Evolutionary conservation across 2,329 filamentous ascomycete genomes (phyloP).

Genomic region (Ascochyta viciae-villosae): DNA sequence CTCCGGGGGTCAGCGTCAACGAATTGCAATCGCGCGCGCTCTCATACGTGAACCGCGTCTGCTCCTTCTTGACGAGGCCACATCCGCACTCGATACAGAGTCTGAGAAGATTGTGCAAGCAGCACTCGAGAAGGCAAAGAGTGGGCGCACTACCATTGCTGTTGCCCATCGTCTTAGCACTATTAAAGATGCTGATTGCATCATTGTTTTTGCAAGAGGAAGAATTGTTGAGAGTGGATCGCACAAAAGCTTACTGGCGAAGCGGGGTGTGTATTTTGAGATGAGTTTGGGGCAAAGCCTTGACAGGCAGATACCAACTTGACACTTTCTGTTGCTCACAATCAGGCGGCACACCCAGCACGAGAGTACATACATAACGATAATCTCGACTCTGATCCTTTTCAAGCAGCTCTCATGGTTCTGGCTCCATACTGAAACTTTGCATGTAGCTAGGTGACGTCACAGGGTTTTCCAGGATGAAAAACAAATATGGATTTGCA

Average conservation of each 20-base stretch:
- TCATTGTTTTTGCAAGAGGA: constrained; percentile 92
- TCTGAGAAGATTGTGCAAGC: constrained; percentile 78
- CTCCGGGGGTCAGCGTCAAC: constrained; percentile 87
- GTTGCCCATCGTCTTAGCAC: constrained; percentile 92
- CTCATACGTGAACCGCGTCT: constrained; percentile 91
- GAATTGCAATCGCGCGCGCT: constrained; percentile 90
- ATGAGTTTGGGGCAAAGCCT: too few relatives aligned
- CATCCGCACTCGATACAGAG: constrained; percentile 46
- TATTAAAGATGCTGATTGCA: constrained; percentile 92
- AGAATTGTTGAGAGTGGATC: constrained; percentile 81
- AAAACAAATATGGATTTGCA: too few relatives aligned
- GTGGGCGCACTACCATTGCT: constrained; percentile 89
- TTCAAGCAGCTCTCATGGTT: too few relatives aligned
- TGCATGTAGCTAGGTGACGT: too few relatives aligned
- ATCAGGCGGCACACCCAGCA: too few relatives aligned
- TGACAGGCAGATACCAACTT: too few relatives aligned
- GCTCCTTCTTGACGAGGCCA: constrained; percentile 56
- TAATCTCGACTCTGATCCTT: too few relatives aligned
- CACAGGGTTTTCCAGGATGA: too few relatives aligned
- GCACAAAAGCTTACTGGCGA: constrained; percentile 33
- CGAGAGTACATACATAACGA: too few relatives aligned
- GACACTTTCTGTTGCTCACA: too few relatives aligned
- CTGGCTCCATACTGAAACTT: too few relatives aligned
- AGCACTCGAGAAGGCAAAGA: constrained; percentile 80
- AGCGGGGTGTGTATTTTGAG: too few relatives aligned